A percentile compares a stretch with the other conserved stretches of the same genome.
Conservation (phyloP, 2,329 filamentous ascomycete species). For the Macrophomina phaseolina region DNA sequence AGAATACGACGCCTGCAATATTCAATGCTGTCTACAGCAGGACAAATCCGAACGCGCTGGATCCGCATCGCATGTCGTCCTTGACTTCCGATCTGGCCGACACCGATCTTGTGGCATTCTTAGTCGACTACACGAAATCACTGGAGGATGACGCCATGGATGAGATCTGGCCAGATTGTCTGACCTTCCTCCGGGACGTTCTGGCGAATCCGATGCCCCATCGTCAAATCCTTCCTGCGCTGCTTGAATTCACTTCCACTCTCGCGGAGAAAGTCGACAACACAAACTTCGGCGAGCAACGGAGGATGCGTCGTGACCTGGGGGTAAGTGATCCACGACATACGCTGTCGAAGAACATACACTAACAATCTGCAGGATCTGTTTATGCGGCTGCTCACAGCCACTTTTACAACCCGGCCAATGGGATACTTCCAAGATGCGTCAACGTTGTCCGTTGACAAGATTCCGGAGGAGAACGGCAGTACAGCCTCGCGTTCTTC, state of each 20-base stretch:
- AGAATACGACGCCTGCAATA: conserved; percentile 88
- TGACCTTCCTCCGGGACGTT: conserved; percentile 86
- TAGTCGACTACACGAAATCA: conserved; percentile 87
- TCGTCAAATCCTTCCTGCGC: conserved; percentile 81
- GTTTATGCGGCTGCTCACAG: conserved; percentile 84
- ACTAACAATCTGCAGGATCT: conserved; percentile 68
- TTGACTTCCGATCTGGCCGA: conserved; percentile 85
- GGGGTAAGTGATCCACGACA: conserved; percentile 65
- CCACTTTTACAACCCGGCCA: conserved; percentile 91
- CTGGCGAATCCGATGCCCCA: conserved; percentile 94
- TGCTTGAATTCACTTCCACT: conserved; percentile 88
- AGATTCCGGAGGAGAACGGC: conserved; percentile 50
- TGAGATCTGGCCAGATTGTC: conserved; percentile 96
- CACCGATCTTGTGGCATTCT: conserved; percentile 82
- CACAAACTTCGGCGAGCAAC: conserved; percentile 94
- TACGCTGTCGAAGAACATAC: background rate
- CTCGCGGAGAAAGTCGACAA: conserved; percentile 96
- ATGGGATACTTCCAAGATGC: conserved; percentile 69
- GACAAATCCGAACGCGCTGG: conserved; percentile 81
- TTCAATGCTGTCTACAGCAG: conserved; percentile 97
- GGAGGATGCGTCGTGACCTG: conserved; percentile 87
- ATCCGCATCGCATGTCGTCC: conserved; percentile 81
- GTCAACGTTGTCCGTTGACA: conserved; percentile 16
- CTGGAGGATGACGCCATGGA: conserved; percentile 97
- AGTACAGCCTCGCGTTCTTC: conserved; percentile 35